Conservation (phyloP, 2,329 filamentous ascomycete species). For the Ophiognomonia clavigignenti-juglandacearum region DNA sequence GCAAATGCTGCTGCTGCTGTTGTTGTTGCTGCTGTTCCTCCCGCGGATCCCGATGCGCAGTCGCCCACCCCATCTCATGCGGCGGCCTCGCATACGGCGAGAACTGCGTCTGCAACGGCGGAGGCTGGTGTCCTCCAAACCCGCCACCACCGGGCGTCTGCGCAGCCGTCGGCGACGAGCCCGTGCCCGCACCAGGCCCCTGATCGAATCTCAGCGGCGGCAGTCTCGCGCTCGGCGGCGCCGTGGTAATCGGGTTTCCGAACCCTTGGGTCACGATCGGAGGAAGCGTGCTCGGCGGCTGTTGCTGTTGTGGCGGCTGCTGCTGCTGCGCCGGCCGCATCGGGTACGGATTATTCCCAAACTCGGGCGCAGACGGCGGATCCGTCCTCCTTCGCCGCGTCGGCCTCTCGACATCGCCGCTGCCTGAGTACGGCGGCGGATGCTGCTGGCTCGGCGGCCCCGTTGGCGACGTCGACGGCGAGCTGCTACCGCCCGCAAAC, state of each 20-base stretch:
- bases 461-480: constrained; percentile 22
- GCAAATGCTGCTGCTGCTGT: background rate
- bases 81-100: constrained; percentile 22
- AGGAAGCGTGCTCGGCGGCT: constrained; percentile 33
- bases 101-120: constrained; percentile 18
- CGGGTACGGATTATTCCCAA: constrained; percentile 35
- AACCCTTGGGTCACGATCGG: constrained; percentile 27
- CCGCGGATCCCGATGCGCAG: constrained; percentile 20
- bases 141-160: constrained; percentile 9
- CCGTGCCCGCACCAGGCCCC: constrained; percentile 15
- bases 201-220: constrained; percentile 47
- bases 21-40: background rate
- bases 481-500: constrained; percentile 11
- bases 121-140: constrained; percentile 7
- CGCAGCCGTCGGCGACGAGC: constrained; percentile 23
- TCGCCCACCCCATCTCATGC: constrained; percentile 35
- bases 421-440: constrained; percentile 17
- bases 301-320: too few species aligned
- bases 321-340: constrained; percentile 26
- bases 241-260: constrained; percentile 4
- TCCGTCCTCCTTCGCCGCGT: constrained; percentile 44
- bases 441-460: constrained; percentile 16
- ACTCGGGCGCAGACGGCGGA: constrained; percentile 11
- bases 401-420: constrained; percentile 38
- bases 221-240: constrained; percentile 36